Evolutionary conservation across 2,329 filamentous ascomycete species (phyloP).

Genomic region (Diaporthe velutina): DNA sequence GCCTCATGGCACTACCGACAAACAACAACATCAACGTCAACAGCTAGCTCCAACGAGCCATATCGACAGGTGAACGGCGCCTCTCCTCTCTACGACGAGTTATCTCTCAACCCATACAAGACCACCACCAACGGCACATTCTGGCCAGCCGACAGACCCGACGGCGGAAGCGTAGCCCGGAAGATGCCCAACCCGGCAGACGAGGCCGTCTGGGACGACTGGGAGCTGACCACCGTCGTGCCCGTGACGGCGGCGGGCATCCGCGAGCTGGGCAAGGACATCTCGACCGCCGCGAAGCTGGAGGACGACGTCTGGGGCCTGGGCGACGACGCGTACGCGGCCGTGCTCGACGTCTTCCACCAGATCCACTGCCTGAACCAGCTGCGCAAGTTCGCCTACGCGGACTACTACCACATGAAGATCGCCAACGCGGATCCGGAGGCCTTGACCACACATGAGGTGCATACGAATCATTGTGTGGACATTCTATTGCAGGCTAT

Average conservation of each 20-base stretch:
- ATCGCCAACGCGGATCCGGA: constrained; percentile 39
- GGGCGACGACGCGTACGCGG: constrained; percentile 50
- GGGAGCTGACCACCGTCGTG: constrained; percentile 46
- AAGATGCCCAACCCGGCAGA: constrained; percentile 46
- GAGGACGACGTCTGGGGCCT: constrained; percentile 48
- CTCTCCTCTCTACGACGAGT: constrained; percentile 3
- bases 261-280: constrained; percentile 49
- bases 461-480: constrained; percentile 52
- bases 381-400: constrained; percentile 47
- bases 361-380: constrained; percentile 51
- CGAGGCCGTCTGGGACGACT: constrained; percentile 48
- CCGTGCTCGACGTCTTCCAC: constrained; percentile 49
- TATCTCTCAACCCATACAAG: not conserved
- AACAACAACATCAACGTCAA: no score
- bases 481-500: constrained; percentile 51
- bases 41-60: not conserved
- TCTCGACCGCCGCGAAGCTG: constrained; percentile 44
- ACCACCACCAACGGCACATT: constrained; percentile 22
- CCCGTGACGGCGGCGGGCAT: constrained; percentile 47
- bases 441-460: constrained; percentile 36
- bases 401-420: constrained; percentile 44
- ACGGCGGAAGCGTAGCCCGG: constrained; percentile 5
- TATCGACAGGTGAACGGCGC: constrained; percentile 3
- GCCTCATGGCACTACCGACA: not conserved
- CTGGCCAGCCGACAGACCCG: constrained; percentile 11